Evolutionary conservation across 2,329 filamentous ascomycete genomes (phyloP), one percentile per base, ranked within the genome.

Genomic region (Verticillium zaregamsianum): DNA sequence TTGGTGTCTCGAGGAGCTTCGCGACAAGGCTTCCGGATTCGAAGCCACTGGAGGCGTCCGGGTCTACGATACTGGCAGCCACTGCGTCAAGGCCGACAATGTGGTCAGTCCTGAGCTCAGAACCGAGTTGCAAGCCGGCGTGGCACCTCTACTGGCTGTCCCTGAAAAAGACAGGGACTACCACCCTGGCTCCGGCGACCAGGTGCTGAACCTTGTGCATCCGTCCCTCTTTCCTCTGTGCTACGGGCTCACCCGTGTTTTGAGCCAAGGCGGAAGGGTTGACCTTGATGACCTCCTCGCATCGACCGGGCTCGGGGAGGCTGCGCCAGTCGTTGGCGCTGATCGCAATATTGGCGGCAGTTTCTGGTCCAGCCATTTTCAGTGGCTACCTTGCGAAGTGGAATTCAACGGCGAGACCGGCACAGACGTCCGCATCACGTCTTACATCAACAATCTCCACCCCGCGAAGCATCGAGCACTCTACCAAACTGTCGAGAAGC

Each of bases 221-320:
- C 86, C 87, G 1, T 90, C 86, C 0, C 74, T 90, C 7, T 90
- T 81, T 65, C 86, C 87, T 0, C 71, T 90, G 0, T 69, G 85
- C 1, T 86, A 85, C 65, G 84, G 82, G 0, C 71, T 72, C 15
- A 79, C 78, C 2, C 75, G 76, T 3, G 66, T 75, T 17, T 55
- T 75, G 1, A 55, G 66, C 1, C 60, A 73, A 49, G 37, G n/a
- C 2, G 67, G 63, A 40, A 64, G 65, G 2, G 70, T 77, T 52
- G 75, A 78, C 3, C 66, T 86, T 1, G 60, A 69, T 4, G 66
- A 74, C 54, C 75, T 74, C 11, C 68, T 81, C 3, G 63, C 71
- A 0, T 61, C 70, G 55, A 76, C 73, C 55, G 72, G 76, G 12
- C 64, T 67, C 55, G 77, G 77, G 11, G 64, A 70, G 7, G 40